phyloP scores from a whole-genome alignment of 495 filamentous ascomycete species.

The Bacidia gigantensis region DNA sequence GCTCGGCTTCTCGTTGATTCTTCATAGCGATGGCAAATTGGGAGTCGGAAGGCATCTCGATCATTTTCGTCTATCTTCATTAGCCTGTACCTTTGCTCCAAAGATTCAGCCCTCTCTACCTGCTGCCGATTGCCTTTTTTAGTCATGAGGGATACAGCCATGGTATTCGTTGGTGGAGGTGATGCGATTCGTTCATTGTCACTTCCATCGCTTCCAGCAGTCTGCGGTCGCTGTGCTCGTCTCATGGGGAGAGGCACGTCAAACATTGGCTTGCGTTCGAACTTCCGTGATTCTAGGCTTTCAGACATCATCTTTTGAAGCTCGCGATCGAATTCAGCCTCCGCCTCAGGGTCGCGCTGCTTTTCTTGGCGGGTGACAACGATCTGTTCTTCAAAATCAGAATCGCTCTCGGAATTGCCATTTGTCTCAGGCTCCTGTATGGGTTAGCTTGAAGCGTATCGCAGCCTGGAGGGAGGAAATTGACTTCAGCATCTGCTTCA shows the following conservation, averaged over 20 bases:
- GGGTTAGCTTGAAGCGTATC: not conserved
- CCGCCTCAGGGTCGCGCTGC: conserved; percentile 81
- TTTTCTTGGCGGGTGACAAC: conserved; percentile 82
- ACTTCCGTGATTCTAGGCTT: conserved; percentile 82
- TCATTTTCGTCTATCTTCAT: conserved; percentile 60
- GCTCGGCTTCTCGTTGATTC: conserved; percentile 83
- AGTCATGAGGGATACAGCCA: conserved; percentile 92
- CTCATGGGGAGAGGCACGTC: conserved; percentile 89
- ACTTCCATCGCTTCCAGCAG: conserved; percentile 34
- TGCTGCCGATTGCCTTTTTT: conserved; percentile 92
- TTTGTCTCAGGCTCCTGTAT: conserved; percentile 10
- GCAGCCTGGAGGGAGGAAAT: not conserved
- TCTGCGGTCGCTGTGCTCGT: conserved; percentile 42
- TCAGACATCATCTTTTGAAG: conserved; percentile 98
- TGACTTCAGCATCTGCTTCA: conserved; percentile 37
- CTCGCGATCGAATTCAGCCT: conserved; percentile 96
- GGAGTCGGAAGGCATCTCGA: conserved; percentile 89
- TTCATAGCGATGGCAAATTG: conserved; percentile 93
- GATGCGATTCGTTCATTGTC: conserved; percentile 30
- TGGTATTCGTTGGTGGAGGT: conserved; percentile 42
- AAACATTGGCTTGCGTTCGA: conserved; percentile 85
- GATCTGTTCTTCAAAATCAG: conserved; percentile 68
- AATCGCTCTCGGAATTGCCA: conserved; percentile 27
- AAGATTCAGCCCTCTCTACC: conserved; percentile 14
- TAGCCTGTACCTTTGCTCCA: not conserved